Base-by-base conservation (phyloP, 2,329 filamentous ascomycete genomes). In the Cercospora sojina region DNA sequence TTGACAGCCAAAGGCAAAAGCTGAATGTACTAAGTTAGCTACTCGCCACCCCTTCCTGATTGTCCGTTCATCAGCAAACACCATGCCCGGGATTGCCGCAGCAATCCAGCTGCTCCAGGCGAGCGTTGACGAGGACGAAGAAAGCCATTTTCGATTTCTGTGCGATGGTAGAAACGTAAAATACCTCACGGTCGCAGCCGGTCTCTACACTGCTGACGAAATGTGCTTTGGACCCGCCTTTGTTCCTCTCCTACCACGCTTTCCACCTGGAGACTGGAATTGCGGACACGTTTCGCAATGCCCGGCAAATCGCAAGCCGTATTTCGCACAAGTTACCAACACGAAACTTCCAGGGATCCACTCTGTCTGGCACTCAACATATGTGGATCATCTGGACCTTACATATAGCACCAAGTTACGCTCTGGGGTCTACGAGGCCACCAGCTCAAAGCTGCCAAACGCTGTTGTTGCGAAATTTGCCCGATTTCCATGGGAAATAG, bases 261-360 rank as follows among this genome's bases (percentile, higher is more conserved):
- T 82, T 16, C 79, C 79, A 1, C 57, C 72, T 0, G 79, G 80
- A 10, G 76, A 79, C 67, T 83, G 80, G 80, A 82, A 81, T 64
- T 69, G 72, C 56, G 80, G 75, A 56, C 75, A 75, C 35, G 72
- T 83, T 49, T 70, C 74, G 25, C 69, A 71, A 41, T 66, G 78
- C 27, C 49, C 64, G 12, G 56, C 65, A 6, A 79, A 72, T 80
- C 8, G 75, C 74, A 4, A 80, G 81, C 68, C 78, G 81, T 69
- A 23, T 27, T 55, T 55, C 49, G 23, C n/a, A 16, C 12, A 25
- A 23, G 23, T 55, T 27, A 16, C 13, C 13, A 16, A 55, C 13
- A 23, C 20, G 23, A 23, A 23, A 9, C 51, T 31, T 25, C 20
- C 29, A 8, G 23, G 51, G 6, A 29, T 56, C 16, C 23, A 25